Percentiles rank a stretch among this genome's conserved stretches.
Conservation (phyloP, 225 moss, liverwort and hornwort genomes). For the Pseudoscleropodium purum region DNA sequence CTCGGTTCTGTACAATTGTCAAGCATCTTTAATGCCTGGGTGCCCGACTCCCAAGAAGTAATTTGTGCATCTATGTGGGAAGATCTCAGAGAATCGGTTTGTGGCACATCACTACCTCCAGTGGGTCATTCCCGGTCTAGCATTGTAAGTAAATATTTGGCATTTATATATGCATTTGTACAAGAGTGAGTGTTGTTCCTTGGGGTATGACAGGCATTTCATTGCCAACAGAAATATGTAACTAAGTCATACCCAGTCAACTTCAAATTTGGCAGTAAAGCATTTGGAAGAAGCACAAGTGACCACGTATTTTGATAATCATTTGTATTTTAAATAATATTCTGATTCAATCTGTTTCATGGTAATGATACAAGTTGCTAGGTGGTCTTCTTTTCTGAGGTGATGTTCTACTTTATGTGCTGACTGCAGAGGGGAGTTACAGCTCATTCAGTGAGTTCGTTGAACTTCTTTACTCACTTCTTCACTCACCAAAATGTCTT, state of each 20-base stretch:
- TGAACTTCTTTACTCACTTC: not conserved
- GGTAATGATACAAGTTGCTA: not conserved
- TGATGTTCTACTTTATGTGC: not conserved
- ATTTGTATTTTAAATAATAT: not conserved
- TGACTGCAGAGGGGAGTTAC: not conserved
- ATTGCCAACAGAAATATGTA: not conserved
- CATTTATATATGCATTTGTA: not conserved
- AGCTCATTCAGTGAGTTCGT: not conserved
- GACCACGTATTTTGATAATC: not conserved
- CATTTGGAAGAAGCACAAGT: not conserved
- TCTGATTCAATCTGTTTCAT: not conserved
- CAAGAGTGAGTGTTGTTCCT: not conserved
- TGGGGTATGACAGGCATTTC: not conserved
- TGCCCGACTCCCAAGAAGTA: not conserved
- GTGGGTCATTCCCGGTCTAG: not conserved
- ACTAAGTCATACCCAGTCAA: not conserved
- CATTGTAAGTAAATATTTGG: constrained; percentile 16
- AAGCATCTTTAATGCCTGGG: not conserved
- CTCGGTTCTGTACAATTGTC: constrained; percentile 11
- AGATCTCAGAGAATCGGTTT: not conserved
- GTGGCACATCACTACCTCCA: not conserved
- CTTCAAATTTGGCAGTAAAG: not conserved
- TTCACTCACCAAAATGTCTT: not conserved
- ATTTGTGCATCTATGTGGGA: not conserved
- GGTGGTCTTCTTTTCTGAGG: not conserved